Conservation (phyloP, 345 rosid genomes). For the Microthlaspi erraticum region DNA sequence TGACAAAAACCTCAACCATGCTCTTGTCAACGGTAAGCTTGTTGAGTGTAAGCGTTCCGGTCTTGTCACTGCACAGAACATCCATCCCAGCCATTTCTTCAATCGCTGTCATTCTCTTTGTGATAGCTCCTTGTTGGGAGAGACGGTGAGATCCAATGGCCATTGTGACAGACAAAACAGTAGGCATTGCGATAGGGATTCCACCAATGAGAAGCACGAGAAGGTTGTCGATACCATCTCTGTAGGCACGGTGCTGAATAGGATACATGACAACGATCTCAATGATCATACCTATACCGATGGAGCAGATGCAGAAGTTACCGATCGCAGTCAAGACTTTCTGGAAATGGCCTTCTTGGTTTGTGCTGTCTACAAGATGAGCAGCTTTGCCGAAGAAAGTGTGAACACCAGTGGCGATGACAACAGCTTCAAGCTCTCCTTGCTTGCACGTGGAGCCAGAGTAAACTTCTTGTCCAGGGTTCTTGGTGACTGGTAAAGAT, state of each 20-base stretch:
- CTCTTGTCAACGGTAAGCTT: constrained; percentile 82
- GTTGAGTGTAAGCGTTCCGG: constrained; percentile 89
- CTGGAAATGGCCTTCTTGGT: constrained; percentile 83
- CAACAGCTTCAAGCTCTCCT: constrained; percentile 88
- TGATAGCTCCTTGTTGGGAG: constrained; percentile 83
- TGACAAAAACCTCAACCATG: constrained; percentile 75
- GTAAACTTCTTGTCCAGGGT: constrained; percentile 75
- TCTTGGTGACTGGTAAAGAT: constrained; percentile 74
- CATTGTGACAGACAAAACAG: constrained; percentile 87
- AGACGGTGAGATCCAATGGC: constrained; percentile 87
- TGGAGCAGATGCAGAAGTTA: constrained; percentile 84
- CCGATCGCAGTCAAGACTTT: constrained; percentile 87
- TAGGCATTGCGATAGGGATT: constrained; percentile 94
- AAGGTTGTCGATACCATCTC: constrained; percentile 81
- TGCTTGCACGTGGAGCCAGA: constrained; percentile 91
- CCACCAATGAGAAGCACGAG: constrained; percentile 87
- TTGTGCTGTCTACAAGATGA: constrained; percentile 83
- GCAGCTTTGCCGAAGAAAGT: constrained; percentile 93
- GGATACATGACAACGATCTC: constrained; percentile 82
- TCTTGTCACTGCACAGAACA: constrained; percentile 86
- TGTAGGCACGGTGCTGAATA: constrained; percentile 67
- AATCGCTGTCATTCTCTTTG: constrained; percentile 90
- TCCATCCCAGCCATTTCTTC: constrained; percentile 97
- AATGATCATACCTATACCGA: constrained; percentile 64
- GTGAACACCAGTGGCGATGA: constrained; percentile 84